These are phyloP conservation scores for Aspergillus leporis DNA, from an alignment of 495 filamentous ascomycete genomes.

Conservation along the genomic window DNA sequence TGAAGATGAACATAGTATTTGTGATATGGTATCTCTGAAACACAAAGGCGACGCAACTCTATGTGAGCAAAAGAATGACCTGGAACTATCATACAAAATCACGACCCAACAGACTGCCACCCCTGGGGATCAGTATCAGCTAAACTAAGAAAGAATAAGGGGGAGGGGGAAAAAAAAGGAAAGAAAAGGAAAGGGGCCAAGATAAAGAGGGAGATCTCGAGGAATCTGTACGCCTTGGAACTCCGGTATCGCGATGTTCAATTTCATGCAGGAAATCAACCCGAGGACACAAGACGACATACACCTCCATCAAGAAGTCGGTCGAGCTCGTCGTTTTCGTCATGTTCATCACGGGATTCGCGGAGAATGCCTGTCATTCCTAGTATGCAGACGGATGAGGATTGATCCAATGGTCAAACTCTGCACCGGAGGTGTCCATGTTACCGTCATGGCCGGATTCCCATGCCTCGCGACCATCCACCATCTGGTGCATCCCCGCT, in stretches of 20 bases:
- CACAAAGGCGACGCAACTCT: not conserved
- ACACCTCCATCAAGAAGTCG: not conserved
- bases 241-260: slow-evolving; percentile 3
- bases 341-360: slow-evolving; percentile 11
- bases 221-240: slow-evolving; percentile 6
- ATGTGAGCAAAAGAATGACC: not conserved
- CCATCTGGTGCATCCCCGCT: slow-evolving; percentile 7
- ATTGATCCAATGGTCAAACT: slow-evolving; percentile 26
- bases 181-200: slow-evolving; percentile 1
- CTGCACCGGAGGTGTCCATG: slow-evolving; percentile 16
- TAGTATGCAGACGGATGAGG: slow-evolving; percentile 14
- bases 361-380: not conserved
- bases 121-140: not conserved
- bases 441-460: slow-evolving; percentile 17
- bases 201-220: not conserved
- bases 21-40: not conserved
- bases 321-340: slow-evolving; percentile 20
- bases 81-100: not conserved
- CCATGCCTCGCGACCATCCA: slow-evolving; percentile 21
- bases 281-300: slow-evolving; percentile 10
- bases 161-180: slow-evolving; percentile 4
- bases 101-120: not conserved
- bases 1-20: not conserved
- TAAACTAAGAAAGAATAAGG: not conserved
- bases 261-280: slow-evolving; percentile 7